Conservation (phyloP, 345 rosid genomes). For the Lepidium aucheri region DNA sequence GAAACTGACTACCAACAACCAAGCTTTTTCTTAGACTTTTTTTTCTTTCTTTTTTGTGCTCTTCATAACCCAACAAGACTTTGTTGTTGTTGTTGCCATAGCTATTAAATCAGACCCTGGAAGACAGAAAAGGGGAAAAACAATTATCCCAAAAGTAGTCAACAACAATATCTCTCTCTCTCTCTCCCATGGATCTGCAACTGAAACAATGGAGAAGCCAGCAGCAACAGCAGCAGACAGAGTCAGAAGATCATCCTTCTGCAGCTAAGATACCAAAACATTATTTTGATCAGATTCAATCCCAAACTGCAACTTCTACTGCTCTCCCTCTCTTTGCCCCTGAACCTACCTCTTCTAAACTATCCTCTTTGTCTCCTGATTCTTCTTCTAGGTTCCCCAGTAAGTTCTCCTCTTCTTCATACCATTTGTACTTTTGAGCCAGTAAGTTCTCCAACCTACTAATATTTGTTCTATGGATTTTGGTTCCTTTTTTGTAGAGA, state of each 20-base stretch:
- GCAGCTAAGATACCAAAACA: slow-evolving; percentile 72
- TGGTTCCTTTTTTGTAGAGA: slow-evolving; percentile 32
- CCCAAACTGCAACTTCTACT: slow-evolving; percentile 39
- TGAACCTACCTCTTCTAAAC: slow-evolving; percentile 45
- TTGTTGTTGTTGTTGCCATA: slow-evolving; percentile 4
- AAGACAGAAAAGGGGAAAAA: background rate
- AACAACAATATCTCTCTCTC: slow-evolving; percentile 27
- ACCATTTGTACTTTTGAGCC: too few species aligned
- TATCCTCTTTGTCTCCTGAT: slow-evolving; percentile 42
- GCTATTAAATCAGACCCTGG: slow-evolving; percentile 4
- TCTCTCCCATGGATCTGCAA: slow-evolving; percentile 70
- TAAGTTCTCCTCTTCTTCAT: slow-evolving; percentile 16
- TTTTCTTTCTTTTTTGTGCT: slow-evolving; percentile 27
- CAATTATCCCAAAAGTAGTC: slow-evolving; percentile 15
- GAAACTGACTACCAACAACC: slow-evolving; percentile 30
- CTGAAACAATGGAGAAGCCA: slow-evolving; percentile 90
- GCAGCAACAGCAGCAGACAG: slow-evolving; percentile 28
- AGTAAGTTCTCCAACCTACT: background rate
- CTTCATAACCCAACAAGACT: slow-evolving; percentile 24
- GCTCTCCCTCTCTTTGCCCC: slow-evolving; percentile 76
- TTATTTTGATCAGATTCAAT: slow-evolving; percentile 37
- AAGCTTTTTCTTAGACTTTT: slow-evolving; percentile 3
- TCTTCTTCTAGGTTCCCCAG: slow-evolving; percentile 46
- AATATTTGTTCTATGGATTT: background rate
- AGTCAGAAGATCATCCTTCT: slow-evolving; percentile 55